phyloP scores from a whole-genome alignment of 352 stramenopile genomes.

The Globisporangium radiosum region DNA sequence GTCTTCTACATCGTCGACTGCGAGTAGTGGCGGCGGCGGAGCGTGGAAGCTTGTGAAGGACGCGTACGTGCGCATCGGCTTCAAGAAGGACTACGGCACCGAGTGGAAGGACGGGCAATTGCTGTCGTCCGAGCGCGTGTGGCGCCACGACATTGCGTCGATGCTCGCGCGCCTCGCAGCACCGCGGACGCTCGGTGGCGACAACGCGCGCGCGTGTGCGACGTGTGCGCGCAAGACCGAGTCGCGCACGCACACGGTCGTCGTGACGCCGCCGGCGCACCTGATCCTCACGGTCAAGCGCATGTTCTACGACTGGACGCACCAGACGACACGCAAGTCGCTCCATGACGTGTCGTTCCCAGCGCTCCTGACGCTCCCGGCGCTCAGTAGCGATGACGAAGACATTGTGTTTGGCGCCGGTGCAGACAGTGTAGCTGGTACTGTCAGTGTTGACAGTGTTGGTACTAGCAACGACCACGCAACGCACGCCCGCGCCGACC shows the following conservation, averaged over 20 bases:
- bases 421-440: neutral
- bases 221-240: slow-evolving; percentile 73
- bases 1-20: neutral
- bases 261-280: slow-evolving; percentile 72
- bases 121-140: slow-evolving; percentile 81
- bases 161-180: slow-evolving; percentile 80
- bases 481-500: slow-evolving; percentile 11
- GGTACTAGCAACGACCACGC: neutral
- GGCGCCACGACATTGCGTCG: slow-evolving; percentile 72
- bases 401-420: slow-evolving; percentile 23
- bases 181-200: slow-evolving; percentile 68
- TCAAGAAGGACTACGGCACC: slow-evolving; percentile 88
- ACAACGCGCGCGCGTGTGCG: slow-evolving; percentile 73
- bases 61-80: slow-evolving; percentile 78
- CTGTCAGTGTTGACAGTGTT: too few relatives aligned
- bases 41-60: slow-evolving; percentile 81
- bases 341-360: slow-evolving; percentile 80
- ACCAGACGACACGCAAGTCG: slow-evolving; percentile 85
- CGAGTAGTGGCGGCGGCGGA: slow-evolving; percentile 12
- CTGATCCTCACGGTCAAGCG: slow-evolving; percentile 86
- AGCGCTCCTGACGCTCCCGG: slow-evolving; percentile 57
- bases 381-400: slow-evolving; percentile 53
- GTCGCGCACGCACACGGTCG: slow-evolving; percentile 73
- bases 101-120: slow-evolving; percentile 78
- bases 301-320: slow-evolving; percentile 87